Conservation (phyloP, 345 rosid genomes). For the Dovyalis caffra region DNA sequence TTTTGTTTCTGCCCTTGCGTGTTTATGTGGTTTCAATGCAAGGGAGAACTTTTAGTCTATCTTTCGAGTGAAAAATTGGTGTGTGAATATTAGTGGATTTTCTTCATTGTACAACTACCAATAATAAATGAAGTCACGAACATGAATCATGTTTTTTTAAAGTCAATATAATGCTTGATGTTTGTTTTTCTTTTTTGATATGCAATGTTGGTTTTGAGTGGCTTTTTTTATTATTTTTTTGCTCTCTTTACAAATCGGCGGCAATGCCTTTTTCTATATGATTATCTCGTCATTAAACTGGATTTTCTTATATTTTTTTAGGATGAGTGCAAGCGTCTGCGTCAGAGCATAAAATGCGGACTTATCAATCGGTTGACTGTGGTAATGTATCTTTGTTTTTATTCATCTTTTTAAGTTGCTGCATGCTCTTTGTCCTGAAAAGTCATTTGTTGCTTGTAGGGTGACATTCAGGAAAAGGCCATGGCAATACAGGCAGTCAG, state of each 20-base stretch:
- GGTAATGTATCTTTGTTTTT: slow-evolving; percentile 45
- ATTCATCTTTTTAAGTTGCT: not conserved
- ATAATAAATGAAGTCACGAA: not conserved
- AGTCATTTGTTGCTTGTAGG: slow-evolving; percentile 47
- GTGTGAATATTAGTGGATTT: not conserved
- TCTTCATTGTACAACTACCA: not conserved
- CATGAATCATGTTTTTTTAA: not conserved
- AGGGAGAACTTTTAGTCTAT: not conserved
- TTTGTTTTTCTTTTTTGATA: not conserved
- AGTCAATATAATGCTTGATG: not conserved
- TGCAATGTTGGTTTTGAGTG: not conserved
- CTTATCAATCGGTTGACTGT: slow-evolving; percentile 81
- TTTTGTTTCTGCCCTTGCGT: not conserved
- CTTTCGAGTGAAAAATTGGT: not conserved
- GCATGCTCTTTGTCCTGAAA: slow-evolving; percentile 13
- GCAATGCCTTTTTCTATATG: not conserved
- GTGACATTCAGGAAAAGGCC: slow-evolving; percentile 92
- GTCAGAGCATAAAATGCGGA: slow-evolving; percentile 98
- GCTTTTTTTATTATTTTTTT: not conserved
- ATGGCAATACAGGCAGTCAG: slow-evolving; percentile 81
- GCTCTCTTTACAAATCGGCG: not conserved
- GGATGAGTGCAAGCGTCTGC: slow-evolving; percentile 99
- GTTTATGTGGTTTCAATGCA: not conserved
- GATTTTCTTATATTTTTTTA: slow-evolving; percentile 31
- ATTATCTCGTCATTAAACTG: slow-evolving; percentile 3